These are phyloP conservation scores for Microsporum canis DNA, from an alignment of 2,329 filamentous ascomycete species.

Conservation along the genomic window DNA sequence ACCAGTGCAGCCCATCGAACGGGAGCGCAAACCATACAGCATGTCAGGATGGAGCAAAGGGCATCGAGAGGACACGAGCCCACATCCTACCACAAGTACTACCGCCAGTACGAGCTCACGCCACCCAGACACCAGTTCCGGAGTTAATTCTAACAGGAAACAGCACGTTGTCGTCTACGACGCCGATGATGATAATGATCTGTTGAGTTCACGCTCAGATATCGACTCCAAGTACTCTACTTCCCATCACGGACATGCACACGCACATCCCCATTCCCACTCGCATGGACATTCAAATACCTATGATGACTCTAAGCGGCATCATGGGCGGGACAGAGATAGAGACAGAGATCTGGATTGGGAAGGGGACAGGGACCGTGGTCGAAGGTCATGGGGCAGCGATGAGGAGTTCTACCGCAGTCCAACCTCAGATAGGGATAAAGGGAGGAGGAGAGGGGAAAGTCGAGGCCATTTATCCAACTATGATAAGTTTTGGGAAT, in stretches of 20 bases:
- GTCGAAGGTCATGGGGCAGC: slow-evolving; percentile 21
- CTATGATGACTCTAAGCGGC: neutral
- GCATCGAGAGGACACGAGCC: slow-evolving; percentile 33
- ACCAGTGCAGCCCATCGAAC: slow-evolving; percentile 44
- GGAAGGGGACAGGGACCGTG: slow-evolving; percentile 8
- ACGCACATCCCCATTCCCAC: neutral
- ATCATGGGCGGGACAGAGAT: neutral
- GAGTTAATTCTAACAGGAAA: neutral
- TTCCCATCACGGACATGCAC: neutral
- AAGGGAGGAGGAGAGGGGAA: slow-evolving; percentile 10
- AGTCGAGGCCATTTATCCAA: neutral
- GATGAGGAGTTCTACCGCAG: slow-evolving; percentile 32
- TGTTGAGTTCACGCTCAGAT: neutral
- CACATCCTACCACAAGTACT: neutral
- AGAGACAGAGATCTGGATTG: slow-evolving; percentile 2
- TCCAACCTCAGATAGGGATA: slow-evolving; percentile 12
- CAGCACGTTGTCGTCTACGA: neutral
- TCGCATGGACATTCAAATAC: neutral
- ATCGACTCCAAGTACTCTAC: neutral
- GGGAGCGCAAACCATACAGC: slow-evolving; percentile 55
- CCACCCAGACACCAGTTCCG: neutral
- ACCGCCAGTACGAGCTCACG: neutral
- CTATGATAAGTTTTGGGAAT: neutral
- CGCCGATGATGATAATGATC: neutral
- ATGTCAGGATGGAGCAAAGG: slow-evolving; percentile 49